Percentiles rank a stretch among this genome's conserved stretches.
phyloP scores from a whole-genome alignment of 768 basidiomycete genomes.

The Pleurotus cornucopiae region DNA sequence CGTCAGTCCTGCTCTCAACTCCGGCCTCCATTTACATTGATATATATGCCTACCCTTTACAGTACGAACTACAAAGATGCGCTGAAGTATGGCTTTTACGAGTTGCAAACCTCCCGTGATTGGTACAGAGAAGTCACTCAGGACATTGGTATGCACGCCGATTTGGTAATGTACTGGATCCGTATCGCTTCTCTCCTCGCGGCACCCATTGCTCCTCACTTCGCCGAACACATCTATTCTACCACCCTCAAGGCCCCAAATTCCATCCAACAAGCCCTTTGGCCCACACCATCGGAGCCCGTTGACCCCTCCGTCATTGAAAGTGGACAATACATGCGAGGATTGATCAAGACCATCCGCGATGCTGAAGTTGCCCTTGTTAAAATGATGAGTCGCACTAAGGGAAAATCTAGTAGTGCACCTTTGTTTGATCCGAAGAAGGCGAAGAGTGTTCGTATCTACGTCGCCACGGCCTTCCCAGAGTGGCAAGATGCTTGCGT shows the following conservation, averaged over 20 bases:
- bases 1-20: constrained; percentile 46
- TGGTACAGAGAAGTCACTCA: constrained; percentile 94
- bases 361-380: constrained; percentile 78
- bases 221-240: constrained; percentile 87
- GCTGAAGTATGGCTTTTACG: constrained; percentile 93
- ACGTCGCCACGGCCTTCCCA: constrained; percentile 87
- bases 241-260: constrained; percentile 62
- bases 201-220: constrained; percentile 89
- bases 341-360: constrained; percentile 86
- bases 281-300: constrained; percentile 64
- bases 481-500: constrained; percentile 91
- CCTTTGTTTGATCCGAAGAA: constrained; percentile 78
- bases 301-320: constrained; percentile 69
- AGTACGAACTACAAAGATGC: constrained; percentile 97
- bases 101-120: constrained; percentile 86
- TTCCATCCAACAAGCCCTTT: constrained; percentile 79
- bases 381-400: constrained; percentile 78
- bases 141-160: constrained; percentile 87
- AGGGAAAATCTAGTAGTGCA: constrained; percentile 49
- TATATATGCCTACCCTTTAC: constrained; percentile 6
- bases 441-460: constrained; percentile 83
- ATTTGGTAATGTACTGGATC: constrained; percentile 85
- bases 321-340: constrained; percentile 80
- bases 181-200: constrained; percentile 74
- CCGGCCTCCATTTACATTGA: neutral